Base-by-base conservation (phyloP, 352 stramenopile genomes). In the Phytophthora macrochlamydospora region DNA sequence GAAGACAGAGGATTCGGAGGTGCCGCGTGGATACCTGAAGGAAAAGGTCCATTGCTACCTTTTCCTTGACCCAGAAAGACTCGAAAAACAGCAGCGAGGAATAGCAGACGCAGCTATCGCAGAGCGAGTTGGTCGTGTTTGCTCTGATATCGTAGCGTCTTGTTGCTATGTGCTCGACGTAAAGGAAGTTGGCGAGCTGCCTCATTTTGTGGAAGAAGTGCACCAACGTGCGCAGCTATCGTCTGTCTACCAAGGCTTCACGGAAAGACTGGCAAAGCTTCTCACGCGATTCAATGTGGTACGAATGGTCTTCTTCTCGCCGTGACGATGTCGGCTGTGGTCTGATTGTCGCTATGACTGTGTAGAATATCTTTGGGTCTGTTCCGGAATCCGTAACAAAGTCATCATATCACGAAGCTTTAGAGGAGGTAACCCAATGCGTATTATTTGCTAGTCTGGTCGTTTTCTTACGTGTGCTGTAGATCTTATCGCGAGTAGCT, bases 401-500 rank as follows among this genome's bases (percentile, higher is more conserved):
- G 9, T 56, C 46, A 30, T 64, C 62, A 8, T 71, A 63, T 40
- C 33, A 51, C 38, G 67, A 67, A 63, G 62, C 58, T 2, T 65
- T 75, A 56, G 48, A 75, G 28, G 58, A 53, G 62, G 69, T 81
- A 59, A 7, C 44, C 30, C 13, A 24, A 7, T 48, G 32, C 11
- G 30, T 32, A n/a, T 7, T 31, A 31, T 5, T 33, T 56, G 4
- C 29, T 7, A 50, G 42, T 14, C 33, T 45, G 12, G 8, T 9
- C 14, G 14, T n/a, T 44, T 7, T 43, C 46, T 56, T 30, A 51
- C 31, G 45, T 18, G 45, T 5, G 14, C 7, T 71, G 18, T 52
- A 87, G 78, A 63, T 87, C 28, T 40, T 78, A n/a, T 37, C 52
- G 38, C 63, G 69, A 53, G 56, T 81, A 2, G 55, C 71, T 11